Evolutionary conservation across 1,284 basidiomycete genomes (phyloP).

Genomic region (Flammula alnicola): DNA sequence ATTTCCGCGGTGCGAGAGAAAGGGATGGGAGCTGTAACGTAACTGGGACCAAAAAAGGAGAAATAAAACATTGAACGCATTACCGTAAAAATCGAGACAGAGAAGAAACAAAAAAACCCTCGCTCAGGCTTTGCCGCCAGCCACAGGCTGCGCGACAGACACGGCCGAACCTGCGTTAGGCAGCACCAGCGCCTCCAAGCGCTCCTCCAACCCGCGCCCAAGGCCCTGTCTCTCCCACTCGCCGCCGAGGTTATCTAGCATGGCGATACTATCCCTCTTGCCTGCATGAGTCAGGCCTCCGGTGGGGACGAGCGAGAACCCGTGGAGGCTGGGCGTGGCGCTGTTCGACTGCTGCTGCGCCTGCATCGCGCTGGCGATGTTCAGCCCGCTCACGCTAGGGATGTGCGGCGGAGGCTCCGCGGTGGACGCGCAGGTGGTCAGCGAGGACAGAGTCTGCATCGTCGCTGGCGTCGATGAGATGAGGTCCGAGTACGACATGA

Average conservation of each 20-base stretch:
- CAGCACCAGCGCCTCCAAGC: conserved; percentile 53
- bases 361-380: conserved; percentile 20
- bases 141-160: no score
- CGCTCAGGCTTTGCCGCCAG: no score
- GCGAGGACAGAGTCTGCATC: conserved; percentile 69
- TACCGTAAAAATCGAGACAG: no score
- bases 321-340: conserved; percentile 20
- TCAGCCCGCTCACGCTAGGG: conserved; percentile 54
- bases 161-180: background rate
- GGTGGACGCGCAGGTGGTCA: conserved; percentile 61
- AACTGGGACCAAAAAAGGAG: no score
- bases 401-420: conserved; percentile 70
- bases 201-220: conserved; percentile 79
- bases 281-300: conserved; percentile 28
- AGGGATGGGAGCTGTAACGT: no score
- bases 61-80: no score
- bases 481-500: conserved; percentile 85
- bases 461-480: conserved; percentile 76
- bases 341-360: conserved; percentile 10
- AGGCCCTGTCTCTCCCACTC: conserved; percentile 87
- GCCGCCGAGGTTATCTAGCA: conserved; percentile 66
- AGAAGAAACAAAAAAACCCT: no score
- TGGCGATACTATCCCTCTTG: conserved; percentile 43
- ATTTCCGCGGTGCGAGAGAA: no score
- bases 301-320: conserved; percentile 23